Percentiles rank a stretch among this genome's conserved stretches.
These are phyloP conservation scores for Scheffersomyces titani DNA, from an alignment of 1,139 yeast genomes.

Conservation along the genomic window DNA sequence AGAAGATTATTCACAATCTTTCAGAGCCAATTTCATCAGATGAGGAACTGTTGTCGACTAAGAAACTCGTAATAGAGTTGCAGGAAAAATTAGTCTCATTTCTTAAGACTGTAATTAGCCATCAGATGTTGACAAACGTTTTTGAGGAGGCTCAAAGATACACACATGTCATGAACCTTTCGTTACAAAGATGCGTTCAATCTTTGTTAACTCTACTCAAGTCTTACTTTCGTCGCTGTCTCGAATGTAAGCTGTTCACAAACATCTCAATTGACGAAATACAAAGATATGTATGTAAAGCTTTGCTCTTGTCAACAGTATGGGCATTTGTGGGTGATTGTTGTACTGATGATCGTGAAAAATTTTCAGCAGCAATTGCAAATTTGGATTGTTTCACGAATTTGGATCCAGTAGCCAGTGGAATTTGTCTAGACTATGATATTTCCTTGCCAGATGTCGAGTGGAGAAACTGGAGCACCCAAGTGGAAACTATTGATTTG, in stretches of 20 bases:
- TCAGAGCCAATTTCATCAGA: neutral
- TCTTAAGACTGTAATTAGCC: conserved; percentile 5
- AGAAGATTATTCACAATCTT: conserved; percentile 26
- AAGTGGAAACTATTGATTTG: conserved; percentile 50
- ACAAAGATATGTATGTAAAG: conserved; percentile 35
- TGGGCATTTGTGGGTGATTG: conserved; percentile 79
- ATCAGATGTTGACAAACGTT: conserved; percentile 6
- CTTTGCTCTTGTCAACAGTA: conserved; percentile 45
- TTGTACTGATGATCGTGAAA: conserved; percentile 34
- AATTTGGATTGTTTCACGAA: conserved; percentile 16
- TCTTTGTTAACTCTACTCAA: conserved; percentile 34
- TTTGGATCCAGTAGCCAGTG: conserved; percentile 10
- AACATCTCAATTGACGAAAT: conserved; percentile 17
- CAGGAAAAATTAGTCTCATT: conserved; percentile 11
- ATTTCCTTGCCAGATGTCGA: conserved; percentile 48
- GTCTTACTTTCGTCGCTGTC: conserved; percentile 22
- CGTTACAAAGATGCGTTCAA: conserved; percentile 37
- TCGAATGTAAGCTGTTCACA: conserved; percentile 11
- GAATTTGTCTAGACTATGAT: conserved; percentile 41
- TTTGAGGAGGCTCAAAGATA: conserved; percentile 18
- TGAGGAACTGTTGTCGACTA: neutral
- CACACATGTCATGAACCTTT: conserved; percentile 58
- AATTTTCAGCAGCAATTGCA: conserved; percentile 36
- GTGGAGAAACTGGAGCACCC: conserved; percentile 49
- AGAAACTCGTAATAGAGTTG: neutral